Conservation (phyloP, 768 basidiomycete species). For the Podaxis rugospora region DNA sequence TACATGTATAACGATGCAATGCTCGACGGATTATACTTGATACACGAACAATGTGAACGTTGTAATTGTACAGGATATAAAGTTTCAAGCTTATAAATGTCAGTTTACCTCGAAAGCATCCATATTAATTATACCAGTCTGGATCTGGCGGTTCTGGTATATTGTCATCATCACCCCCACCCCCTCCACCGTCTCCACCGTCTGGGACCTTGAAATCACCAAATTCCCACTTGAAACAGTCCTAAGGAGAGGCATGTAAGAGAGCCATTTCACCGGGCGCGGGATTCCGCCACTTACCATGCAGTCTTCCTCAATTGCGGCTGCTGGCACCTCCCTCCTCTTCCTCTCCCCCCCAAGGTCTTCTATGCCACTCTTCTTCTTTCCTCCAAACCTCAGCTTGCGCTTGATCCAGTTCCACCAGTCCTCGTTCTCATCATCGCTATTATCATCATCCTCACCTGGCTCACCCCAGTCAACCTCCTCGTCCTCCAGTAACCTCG, state of each 20-base stretch:
- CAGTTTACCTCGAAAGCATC: background rate
- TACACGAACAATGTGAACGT: background rate
- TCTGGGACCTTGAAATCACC: conserved; percentile 30
- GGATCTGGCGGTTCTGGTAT: conserved; percentile 3
- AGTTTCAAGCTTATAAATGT: background rate
- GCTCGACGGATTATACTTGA: background rate
- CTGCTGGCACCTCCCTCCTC: conserved; percentile 47
- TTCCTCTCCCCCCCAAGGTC: conserved; percentile 11
- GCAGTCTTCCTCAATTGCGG: conserved; percentile 63
- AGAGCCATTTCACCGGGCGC: background rate
- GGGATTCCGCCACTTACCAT: conserved; percentile 32
- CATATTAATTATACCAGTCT: background rate
- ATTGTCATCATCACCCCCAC: background rate
- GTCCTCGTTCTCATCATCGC: conserved; percentile 27
- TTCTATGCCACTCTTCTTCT: conserved; percentile 29
- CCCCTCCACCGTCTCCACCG: background rate
- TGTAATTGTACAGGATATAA: background rate
- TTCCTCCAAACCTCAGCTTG: conserved; percentile 11
- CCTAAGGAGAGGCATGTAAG: conserved; percentile 35
- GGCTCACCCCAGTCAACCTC: conserved; percentile 47
- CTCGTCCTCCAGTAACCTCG: conserved; percentile 47
- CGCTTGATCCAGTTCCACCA: conserved; percentile 7
- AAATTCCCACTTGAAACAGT: conserved; percentile 80
- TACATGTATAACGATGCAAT: background rate
- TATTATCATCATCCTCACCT: conserved; percentile 13